Evolutionary conservation across 805 yeast species (phyloP), one percentile per base, ranked within the genome.

Genomic region (Cyberlindnera lachancei): DNA sequence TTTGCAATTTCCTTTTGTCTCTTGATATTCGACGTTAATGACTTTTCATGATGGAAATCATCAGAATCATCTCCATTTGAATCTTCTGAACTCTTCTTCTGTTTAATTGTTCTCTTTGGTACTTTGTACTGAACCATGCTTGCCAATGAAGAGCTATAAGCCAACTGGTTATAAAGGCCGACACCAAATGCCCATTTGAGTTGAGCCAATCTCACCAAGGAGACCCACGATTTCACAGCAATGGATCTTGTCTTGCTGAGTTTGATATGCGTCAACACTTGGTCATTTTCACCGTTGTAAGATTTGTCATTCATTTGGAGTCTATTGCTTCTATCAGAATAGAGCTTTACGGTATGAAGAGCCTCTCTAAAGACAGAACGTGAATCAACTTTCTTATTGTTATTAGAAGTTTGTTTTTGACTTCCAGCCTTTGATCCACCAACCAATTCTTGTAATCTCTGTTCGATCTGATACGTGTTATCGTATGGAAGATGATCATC

Each of bases 301-400:
- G 23, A 23, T 23, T 32, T 25, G 25, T 40, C 44, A 9, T 18
- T 18, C 21, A 26, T 22, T 18, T 40, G 41, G 53, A 64, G 16
- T 49, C 59, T 53, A 59, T 50, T 29, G 40, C 56, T 38, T 41
- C 59, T 32, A 32, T 54, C 45, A 45, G 63, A 34, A 41, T 64
- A 68, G 13, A 48, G 47, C 31, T 60, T 62, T 9, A 77, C 56
- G 0, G 80, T 73, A 23, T 55, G 55, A 25, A 67, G 52, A 14
- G 76, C 73, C 37, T 78, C 80, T 46, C 77, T 63, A 52, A 77
- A 74, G 1, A 78, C 62, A 1, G 83, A 69, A 39, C 73, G 72
- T 17, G 73, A 61, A 23, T 70, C 75, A 37, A 68, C 69, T 50
- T 74, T 78, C 39, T 76, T 83, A 46, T n/a, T n/a, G n/a, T n/a